Percentiles rank a stretch among this genome's conserved stretches.
phyloP scores from a whole-genome alignment of 129 eudicot species.

The carrot (Daucus carota) region DNA sequence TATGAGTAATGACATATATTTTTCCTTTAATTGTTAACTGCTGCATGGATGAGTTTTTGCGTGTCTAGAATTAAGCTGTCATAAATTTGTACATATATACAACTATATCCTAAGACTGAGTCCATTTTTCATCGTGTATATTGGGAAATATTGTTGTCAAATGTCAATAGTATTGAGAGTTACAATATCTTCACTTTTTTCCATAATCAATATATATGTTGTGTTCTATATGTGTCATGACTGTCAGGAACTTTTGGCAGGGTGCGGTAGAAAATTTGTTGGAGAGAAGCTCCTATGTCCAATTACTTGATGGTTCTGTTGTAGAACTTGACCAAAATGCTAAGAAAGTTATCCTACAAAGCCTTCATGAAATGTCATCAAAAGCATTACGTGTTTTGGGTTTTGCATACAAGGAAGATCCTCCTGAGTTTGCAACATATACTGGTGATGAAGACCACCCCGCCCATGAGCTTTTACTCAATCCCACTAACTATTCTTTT shows the following conservation, averaged over 20 bases:
- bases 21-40: background rate
- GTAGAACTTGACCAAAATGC: conserved; percentile 51
- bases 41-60: background rate
- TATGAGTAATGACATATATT: background rate
- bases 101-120: background rate
- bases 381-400: conserved; percentile 85
- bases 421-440: conserved; percentile 62
- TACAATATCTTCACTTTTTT: background rate
- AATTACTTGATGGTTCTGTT: conserved; percentile 72
- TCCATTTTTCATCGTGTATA: background rate
- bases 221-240: background rate
- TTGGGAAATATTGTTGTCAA: background rate
- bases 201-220: background rate
- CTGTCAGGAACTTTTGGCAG: conserved; percentile 24
- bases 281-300: conserved; percentile 81
- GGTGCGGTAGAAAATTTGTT: conserved; percentile 94
- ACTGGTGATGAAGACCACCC: conserved; percentile 81
- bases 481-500: conserved; percentile 68
- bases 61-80: background rate
- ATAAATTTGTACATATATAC: background rate
- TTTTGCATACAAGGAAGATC: conserved; percentile 91
- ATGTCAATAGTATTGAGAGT: background rate
- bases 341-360: conserved; percentile 40
- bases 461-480: conserved; percentile 63
- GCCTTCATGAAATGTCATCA: conserved; percentile 66